Evolutionary conservation across 768 basidiomycete species (phyloP), one percentile per base, ranked within the genome.

Genomic region (Mycena rosella): DNA sequence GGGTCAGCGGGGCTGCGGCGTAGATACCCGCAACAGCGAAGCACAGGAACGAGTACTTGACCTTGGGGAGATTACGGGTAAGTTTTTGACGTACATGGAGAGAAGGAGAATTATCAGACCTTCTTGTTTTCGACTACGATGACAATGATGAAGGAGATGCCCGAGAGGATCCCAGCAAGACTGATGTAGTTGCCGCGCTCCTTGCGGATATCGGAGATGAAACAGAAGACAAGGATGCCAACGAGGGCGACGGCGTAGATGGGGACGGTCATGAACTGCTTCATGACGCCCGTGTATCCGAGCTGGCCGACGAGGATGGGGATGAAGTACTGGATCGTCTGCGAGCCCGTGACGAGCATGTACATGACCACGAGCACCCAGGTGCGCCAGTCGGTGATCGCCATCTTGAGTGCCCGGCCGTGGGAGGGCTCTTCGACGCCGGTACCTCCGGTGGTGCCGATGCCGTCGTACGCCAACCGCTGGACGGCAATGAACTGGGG

Each of bases 11-110:
- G 27, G 29, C 51, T 8, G 53, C 9, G 24, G 71, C 75, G 63
- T 57, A 78, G 74, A 78, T 77, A 66, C 77, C 76, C 67, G 76
- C 78, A 67, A 78, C 70, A 60, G 77, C 68, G 73, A 79, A 78
- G 76, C 78, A 79, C 75, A 78, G 74, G 65, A 74, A 67, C 67
- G 78, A 76, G 61, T 77, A 76, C 70, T 74, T 76, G 32, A 73
- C 70, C n/a, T n/a, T n/a, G n/a, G n/a, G n/a, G n/a, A n/a, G n/a
- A n/a, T n/a, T n/a, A n/a, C n/a, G n/a, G n/a, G n/a, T n/a, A n/a
- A n/a, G n/a, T n/a, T n/a, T n/a, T n/a, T n/a, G n/a, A n/a, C n/a
- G n/a, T n/a, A n/a, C n/a, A n/a, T n/a, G n/a, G n/a, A n/a, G n/a
- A n/a, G n/a, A n/a, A n/a, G n/a, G n/a, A n/a, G n/a, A n/a, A n/a